Conservation (phyloP, 192 early-diverging fungal species). For the Coemansia umbellata region DNA sequence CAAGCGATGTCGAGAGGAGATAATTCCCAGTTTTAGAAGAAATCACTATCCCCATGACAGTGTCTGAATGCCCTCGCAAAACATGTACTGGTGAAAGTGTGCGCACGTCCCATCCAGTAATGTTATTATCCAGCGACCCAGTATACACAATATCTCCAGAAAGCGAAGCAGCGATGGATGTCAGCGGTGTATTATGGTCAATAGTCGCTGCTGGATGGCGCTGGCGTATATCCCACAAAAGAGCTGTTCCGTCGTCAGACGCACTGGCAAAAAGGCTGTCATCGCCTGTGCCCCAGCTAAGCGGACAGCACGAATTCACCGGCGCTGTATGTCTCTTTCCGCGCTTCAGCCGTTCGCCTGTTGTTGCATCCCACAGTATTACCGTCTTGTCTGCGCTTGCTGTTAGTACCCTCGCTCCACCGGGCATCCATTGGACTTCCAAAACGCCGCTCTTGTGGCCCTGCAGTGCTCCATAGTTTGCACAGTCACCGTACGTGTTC, state of each 20-base stretch:
- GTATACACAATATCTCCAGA: conserved; percentile 77
- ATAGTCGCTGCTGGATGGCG: conserved; percentile 60
- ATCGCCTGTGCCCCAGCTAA: conserved; percentile 56
- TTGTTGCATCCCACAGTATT: conserved; percentile 77
- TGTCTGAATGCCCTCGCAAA: conserved; percentile 83
- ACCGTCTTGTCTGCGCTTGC: conserved; percentile 79
- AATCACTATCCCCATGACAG: conserved; percentile 78
- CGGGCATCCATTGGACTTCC: conserved; percentile 89
- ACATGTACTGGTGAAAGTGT: conserved; percentile 61
- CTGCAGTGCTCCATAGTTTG: conserved; percentile 82
- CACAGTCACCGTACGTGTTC: conserved; percentile 88
- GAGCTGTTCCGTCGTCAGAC: conserved; percentile 79
- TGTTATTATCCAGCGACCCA: conserved; percentile 87
- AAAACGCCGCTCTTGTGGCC: conserved; percentile 83
- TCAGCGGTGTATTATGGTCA: conserved; percentile 62
- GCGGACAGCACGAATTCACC: conserved; percentile 77
- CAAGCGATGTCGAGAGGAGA: conserved; percentile 85
- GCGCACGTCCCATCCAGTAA: conserved; percentile 88
- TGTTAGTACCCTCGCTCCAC: conserved; percentile 73
- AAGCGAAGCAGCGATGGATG: conserved; percentile 67
- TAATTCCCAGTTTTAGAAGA: conserved; percentile 77
- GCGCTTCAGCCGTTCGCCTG: conserved; percentile 77
- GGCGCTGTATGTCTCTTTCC: conserved; percentile 75
- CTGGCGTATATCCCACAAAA: conserved; percentile 70
- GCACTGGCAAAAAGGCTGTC: conserved; percentile 75